These are phyloP conservation scores for Thelephora terrestris DNA, from an alignment of 1,284 basidiomycete species.

Conservation along the genomic window DNA sequence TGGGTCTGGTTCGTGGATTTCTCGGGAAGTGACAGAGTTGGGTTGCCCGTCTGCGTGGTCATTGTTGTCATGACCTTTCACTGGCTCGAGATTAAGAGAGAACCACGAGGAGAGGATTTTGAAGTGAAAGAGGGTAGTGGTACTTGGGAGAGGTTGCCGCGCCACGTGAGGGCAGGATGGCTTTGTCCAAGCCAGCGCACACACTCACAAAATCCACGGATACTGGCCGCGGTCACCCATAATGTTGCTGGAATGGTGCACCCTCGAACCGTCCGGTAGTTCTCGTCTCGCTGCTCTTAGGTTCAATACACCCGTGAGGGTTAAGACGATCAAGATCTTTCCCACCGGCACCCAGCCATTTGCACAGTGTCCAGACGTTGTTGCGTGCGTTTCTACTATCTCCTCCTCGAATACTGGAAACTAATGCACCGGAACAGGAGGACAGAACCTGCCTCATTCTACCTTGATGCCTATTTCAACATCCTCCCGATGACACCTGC, in stretches of 20 bases:
- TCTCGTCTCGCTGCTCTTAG: conserved; percentile 54
- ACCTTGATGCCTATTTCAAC: conserved; percentile 65
- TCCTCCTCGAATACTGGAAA: conserved; percentile 3
- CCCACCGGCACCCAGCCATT: conserved; percentile 54
- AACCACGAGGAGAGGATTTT: conserved; percentile 7
- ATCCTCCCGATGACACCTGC: conserved; percentile 35
- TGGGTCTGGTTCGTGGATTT: conserved; percentile 15
- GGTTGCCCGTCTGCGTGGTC: conserved; percentile 19
- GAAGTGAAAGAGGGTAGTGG: conserved; percentile 10
- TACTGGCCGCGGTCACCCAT: conserved; percentile 13
- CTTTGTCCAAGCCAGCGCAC: background rate
- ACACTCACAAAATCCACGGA: too few relatives aligned
- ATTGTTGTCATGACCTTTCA: conserved; percentile 7
- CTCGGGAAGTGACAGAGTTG: conserved; percentile 14
- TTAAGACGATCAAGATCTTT: conserved; percentile 55
- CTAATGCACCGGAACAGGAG: conserved; percentile 27
- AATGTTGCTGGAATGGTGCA: conserved; percentile 58
- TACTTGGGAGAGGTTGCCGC: background rate
- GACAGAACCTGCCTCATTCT: conserved; percentile 64
- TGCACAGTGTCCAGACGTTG: conserved; percentile 39
- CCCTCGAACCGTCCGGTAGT: conserved; percentile 46
- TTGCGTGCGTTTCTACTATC: conserved; percentile 41
- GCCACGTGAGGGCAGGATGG: background rate
- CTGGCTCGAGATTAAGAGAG: background rate
- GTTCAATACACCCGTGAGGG: conserved; percentile 49